Conservation (phyloP, 2,329 filamentous ascomycete genomes). For the Fusarium scirpi region DNA sequence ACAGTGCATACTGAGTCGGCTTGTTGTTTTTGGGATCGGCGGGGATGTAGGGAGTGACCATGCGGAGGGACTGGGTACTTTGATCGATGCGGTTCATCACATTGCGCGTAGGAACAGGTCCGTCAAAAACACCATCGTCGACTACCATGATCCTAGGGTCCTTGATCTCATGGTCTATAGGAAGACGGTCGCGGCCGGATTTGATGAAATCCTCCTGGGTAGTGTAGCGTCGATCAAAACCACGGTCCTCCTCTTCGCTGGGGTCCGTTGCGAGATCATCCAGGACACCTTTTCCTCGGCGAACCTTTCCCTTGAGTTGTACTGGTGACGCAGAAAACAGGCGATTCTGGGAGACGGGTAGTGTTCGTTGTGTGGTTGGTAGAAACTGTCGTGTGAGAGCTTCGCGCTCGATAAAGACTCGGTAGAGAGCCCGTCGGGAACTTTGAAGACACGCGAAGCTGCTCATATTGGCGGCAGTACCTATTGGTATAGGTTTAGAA, state of each 20-base stretch:
- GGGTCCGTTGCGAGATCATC: neutral
- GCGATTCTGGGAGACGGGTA: constrained; percentile 30
- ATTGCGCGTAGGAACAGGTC: constrained; percentile 53
- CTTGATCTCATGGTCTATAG: constrained; percentile 60
- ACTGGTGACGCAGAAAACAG: constrained; percentile 21
- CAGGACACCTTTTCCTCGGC: constrained; percentile 1
- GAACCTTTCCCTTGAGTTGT: constrained; percentile 19
- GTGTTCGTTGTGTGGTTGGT: neutral
- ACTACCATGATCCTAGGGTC: constrained; percentile 58
- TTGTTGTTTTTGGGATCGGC: constrained; percentile 45
- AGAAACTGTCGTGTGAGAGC: constrained; percentile 43
- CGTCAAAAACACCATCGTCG: constrained; percentile 54
- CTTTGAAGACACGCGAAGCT: constrained; percentile 56
- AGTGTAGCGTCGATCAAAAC: constrained; percentile 53
- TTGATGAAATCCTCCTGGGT: constrained; percentile 50
- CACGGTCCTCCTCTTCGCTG: constrained; percentile 34
- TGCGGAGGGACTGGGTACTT: constrained; percentile 55
- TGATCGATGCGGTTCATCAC: constrained; percentile 58
- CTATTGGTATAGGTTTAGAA: neutral
- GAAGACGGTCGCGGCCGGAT: constrained; percentile 54
- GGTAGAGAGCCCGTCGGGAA: constrained; percentile 60
- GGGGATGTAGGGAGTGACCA: constrained; percentile 55
- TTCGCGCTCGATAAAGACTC: constrained; percentile 58
- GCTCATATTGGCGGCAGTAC: constrained; percentile 52
- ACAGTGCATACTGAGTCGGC: constrained; percentile 66